phyloP scores from a whole-genome alignment of 75 land plant genomes.

The Picea glauca region DNA sequence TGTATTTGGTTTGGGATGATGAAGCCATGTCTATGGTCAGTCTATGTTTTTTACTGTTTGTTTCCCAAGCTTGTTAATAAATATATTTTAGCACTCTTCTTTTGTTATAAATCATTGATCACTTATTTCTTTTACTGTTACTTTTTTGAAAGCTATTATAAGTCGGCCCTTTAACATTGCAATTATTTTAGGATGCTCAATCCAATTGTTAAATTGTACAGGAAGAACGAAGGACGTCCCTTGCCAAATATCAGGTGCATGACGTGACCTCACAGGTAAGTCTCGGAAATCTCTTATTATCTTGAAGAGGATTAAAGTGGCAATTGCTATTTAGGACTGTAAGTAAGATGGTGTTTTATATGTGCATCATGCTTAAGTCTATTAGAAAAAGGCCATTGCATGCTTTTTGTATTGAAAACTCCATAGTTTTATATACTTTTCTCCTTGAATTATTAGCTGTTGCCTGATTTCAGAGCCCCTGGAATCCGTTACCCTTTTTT shows the following conservation, averaged over 20 bases:
- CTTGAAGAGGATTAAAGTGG: not conserved
- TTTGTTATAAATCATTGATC: not conserved
- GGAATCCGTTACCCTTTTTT: not conserved
- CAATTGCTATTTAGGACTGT: not conserved
- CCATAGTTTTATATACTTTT: not conserved
- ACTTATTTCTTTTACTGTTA: not conserved
- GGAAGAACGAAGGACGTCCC: constrained; percentile 95
- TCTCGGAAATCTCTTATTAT: constrained; percentile 21
- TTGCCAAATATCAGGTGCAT: constrained; percentile 94
- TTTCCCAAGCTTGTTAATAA: not conserved
- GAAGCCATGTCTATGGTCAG: constrained; percentile 98
- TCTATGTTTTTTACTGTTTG: not conserved
- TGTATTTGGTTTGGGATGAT: constrained; percentile 98
- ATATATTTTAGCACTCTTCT: not conserved
- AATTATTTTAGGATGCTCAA: not conserved
- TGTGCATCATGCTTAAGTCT: not conserved
- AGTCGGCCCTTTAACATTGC: not conserved
- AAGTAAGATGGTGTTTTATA: not conserved
- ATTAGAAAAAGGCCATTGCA: not conserved
- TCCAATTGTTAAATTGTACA: constrained; percentile 22
- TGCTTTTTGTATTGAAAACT: not conserved
- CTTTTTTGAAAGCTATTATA: too few relatives aligned
- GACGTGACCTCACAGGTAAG: constrained; percentile 99
- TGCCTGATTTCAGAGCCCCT: constrained; percentile 3
- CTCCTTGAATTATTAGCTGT: not conserved